Evolutionary conservation across 352 stramenopile species (phyloP), one percentile per base, ranked within the genome.

Genomic region (Plasmopara muralis): DNA sequence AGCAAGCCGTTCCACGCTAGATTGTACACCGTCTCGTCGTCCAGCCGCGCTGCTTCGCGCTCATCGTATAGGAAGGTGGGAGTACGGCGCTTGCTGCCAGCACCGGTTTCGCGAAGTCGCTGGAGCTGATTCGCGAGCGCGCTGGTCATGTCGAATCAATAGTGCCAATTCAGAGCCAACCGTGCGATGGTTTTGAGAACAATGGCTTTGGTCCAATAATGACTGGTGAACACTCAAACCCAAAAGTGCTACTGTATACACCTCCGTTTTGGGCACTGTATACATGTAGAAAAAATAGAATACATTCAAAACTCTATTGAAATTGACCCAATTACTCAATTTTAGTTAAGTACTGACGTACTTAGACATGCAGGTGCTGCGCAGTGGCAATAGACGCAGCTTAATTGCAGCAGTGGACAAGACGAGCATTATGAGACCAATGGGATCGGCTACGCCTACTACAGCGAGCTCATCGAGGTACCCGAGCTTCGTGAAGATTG

Each of bases 21-120:
- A 60, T 94, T 90, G 64, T 87, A 94, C 8, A 91, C 62, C 8
- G 77, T 92, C 64, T 91, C 81, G 47, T 89, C 68, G 66, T 94
- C 83, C 52, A 94, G 66, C 39, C 79, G 76, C 55, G 82, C 76
- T 7, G 83, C 83, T 41, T 91, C 83, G 43, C 80, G 81, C 52
- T 81, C 53, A 56, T 94, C 83, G 50, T 94, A 90, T 30, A 94
- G 70, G 64, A 94, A 94, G 43, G 83, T 83, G 62, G 80, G 76
- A 49, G 81, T 84, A 55, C 84, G 85, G 60, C 77, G 75, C 62
- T 92, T 88, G 67, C 74, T 88, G 55, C 83, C 77, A 47, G 72
- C 80, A 59, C 82, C 83, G 42, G 62, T 66, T 56, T 90, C 77
- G 46, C 83, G 79, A 37, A 94, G 80, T 64, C 75, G 63, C 69